Percentiles rank a stretch among this genome's conserved stretches.
phyloP scores from a whole-genome alignment of 2,329 filamentous ascomycete genomes.

The Didymella lethalis region DNA sequence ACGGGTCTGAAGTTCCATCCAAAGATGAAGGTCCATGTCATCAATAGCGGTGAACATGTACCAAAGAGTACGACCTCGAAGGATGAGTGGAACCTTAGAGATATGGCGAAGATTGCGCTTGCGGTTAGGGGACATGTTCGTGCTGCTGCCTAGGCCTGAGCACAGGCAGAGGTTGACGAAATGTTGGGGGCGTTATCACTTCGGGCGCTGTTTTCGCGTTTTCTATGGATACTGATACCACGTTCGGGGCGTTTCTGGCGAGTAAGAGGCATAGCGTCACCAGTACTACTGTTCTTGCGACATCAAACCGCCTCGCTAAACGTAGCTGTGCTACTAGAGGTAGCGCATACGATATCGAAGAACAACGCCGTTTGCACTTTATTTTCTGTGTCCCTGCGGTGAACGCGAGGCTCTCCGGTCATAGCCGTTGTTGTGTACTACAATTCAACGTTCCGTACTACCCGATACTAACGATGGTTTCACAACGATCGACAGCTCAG shows the following conservation, averaged over 20 bases:
- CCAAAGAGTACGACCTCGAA: constrained; percentile 46
- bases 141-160: constrained; percentile 24
- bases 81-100: constrained; percentile 55
- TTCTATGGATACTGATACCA: constrained; percentile 16
- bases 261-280: constrained; percentile 1
- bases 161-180: neutral
- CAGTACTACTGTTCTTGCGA: constrained; percentile 10
- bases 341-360: constrained; percentile 1
- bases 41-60: constrained; percentile 81
- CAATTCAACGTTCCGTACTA: constrained; percentile 1
- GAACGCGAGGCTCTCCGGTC: constrained; percentile 4
- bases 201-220: constrained; percentile 5
- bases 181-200: constrained; percentile 1
- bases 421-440: constrained; percentile 1
- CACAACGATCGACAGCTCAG: neutral
- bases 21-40: constrained; percentile 93
- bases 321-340: constrained; percentile 13
- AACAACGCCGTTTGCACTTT: neutral
- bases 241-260: constrained; percentile 3
- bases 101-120: constrained; percentile 48
- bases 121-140: constrained; percentile 35
- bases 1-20: constrained; percentile 83
- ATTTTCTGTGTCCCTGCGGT: neutral
- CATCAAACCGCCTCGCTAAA: constrained; percentile 5
- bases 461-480: neutral